Percentiles rank a stretch among this genome's conserved stretches.
Conservation (phyloP, 2,329 filamentous ascomycete genomes). For the Penicillium glabrum region DNA sequence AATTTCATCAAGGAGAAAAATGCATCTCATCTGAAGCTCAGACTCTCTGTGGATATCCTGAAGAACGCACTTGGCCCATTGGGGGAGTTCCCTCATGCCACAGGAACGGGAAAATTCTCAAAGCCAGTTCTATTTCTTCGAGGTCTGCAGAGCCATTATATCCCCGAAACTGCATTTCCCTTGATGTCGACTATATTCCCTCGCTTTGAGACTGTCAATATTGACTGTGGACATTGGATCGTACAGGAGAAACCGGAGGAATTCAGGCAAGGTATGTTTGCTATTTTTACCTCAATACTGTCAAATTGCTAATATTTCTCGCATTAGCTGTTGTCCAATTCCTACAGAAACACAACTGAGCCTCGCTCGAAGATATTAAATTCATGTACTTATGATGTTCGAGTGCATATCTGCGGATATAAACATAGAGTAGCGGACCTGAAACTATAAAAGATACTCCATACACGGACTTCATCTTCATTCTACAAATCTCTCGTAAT, state of each 20-base stretch:
- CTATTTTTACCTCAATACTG: background rate
- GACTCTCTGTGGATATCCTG: slow-evolving; percentile 8
- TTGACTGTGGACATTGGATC: slow-evolving; percentile 37
- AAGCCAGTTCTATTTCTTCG: slow-evolving; percentile 20
- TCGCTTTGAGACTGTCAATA: slow-evolving; percentile 25
- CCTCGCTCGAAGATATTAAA: too few species aligned
- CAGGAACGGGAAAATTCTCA: slow-evolving; percentile 45
- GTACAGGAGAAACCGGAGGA: slow-evolving; percentile 34
- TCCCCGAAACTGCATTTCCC: slow-evolving; percentile 55
- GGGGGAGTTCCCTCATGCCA: slow-evolving; percentile 6
- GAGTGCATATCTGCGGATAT: too few species aligned
- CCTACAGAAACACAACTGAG: background rate
- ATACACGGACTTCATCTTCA: too few species aligned
- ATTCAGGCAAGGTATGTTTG: slow-evolving; percentile 16
- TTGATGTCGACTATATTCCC: slow-evolving; percentile 31
- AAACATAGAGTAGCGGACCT: too few species aligned
- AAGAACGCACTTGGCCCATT: slow-evolving; percentile 4
- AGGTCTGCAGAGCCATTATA: slow-evolving; percentile 26
- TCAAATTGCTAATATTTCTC: background rate
- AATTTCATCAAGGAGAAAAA: slow-evolving; percentile 8
- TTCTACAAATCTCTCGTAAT: too few species aligned
- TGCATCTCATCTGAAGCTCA: background rate
- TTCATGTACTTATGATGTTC: too few species aligned
- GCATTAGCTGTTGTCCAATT: background rate
- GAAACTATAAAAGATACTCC: too few species aligned